Percentiles rank a stretch among this genome's conserved stretches.
These are phyloP conservation scores for Aspergillus glaucus DNA, from an alignment of 2,329 filamentous ascomycete species.

Conservation along the genomic window DNA sequence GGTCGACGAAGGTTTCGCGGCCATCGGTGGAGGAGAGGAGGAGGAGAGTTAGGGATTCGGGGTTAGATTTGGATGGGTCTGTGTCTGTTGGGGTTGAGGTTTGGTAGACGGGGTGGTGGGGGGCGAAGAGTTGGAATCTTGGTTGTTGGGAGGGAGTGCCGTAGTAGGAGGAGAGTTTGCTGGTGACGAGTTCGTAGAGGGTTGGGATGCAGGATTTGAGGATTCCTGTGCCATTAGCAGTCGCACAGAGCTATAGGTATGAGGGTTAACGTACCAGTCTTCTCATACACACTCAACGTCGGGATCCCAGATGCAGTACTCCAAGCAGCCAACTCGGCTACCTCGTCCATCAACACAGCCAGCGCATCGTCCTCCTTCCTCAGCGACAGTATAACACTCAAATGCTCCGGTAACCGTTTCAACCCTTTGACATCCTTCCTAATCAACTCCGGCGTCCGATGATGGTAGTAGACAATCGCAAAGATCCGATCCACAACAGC, in stretches of 20 bases:
- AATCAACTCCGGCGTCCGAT: slow-evolving; percentile 89
- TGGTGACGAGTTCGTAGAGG: slow-evolving; percentile 69
- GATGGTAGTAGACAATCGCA: slow-evolving; percentile 86
- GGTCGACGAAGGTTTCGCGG: slow-evolving; percentile 85
- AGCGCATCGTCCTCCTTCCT: slow-evolving; percentile 66
- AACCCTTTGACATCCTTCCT: slow-evolving; percentile 74
- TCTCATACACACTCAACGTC: slow-evolving; percentile 84
- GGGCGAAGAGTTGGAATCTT: slow-evolving; percentile 64
- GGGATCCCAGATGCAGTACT: slow-evolving; percentile 83
- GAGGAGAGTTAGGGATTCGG: slow-evolving; percentile 54
- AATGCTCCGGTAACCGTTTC: slow-evolving; percentile 69
- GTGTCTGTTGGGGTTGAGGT: slow-evolving; percentile 11
- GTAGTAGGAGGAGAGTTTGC: slow-evolving; percentile 82
- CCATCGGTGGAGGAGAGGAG: slow-evolving; percentile 85
- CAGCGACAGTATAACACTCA: slow-evolving; percentile 78
- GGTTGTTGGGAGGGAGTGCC: slow-evolving; percentile 62
- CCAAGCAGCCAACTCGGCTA: slow-evolving; percentile 89
- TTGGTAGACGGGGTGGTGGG: slow-evolving; percentile 54
- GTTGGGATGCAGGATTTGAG: slow-evolving; percentile 86
- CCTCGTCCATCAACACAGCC: slow-evolving; percentile 80
- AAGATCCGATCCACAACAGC: slow-evolving; percentile 69
- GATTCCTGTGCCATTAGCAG: slow-evolving; percentile 52
- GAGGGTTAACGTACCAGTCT: slow-evolving; percentile 58
- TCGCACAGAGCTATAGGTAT: not conserved
- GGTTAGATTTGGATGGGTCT: slow-evolving; percentile 17